Evolutionary conservation across 345 rosid species (phyloP).

Genomic region (Pseudoturritis turrita): DNA sequence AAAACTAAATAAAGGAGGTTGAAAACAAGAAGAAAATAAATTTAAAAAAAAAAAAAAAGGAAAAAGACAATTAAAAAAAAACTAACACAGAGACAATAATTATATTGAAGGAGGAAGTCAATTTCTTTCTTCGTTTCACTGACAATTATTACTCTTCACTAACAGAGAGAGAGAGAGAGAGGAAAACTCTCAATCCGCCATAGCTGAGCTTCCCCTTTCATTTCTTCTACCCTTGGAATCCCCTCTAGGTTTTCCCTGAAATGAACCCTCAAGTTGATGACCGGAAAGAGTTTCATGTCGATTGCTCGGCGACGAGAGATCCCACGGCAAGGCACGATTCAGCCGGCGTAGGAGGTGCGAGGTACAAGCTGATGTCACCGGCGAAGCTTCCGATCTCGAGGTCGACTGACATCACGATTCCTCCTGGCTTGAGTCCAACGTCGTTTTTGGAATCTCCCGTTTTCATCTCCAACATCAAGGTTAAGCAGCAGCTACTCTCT

Average conservation of each 20-base stretch:
- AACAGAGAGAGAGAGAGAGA: neutral
- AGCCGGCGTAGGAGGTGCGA: constrained; percentile 47
- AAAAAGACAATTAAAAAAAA: neutral
- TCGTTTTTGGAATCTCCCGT: constrained; percentile 96
- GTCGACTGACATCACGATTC: constrained; percentile 64
- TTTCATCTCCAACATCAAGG: constrained; percentile 89
- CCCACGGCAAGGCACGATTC: constrained; percentile 22
- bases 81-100: neutral
- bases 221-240: neutral
- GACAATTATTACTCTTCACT: no score
- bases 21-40: neutral
- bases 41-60: no score
- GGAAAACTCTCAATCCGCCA: constrained; percentile 5
- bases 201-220: neutral
- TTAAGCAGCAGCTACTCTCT: constrained; percentile 8
- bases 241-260: neutral
- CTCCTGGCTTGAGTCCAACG: constrained; percentile 88
- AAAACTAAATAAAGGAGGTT: neutral
- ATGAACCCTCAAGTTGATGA: constrained; percentile 37
- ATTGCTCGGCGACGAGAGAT: constrained; percentile 28
- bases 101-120: constrained; percentile 28
- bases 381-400: constrained; percentile 99
- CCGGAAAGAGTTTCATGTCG: constrained; percentile 20
- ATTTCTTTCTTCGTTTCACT: constrained; percentile 24
- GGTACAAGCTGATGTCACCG: constrained; percentile 96